These are phyloP conservation scores for Chloranthus sessilifolius DNA, from an alignment of 164 flowering plant genomes.

Conservation along the genomic window DNA sequence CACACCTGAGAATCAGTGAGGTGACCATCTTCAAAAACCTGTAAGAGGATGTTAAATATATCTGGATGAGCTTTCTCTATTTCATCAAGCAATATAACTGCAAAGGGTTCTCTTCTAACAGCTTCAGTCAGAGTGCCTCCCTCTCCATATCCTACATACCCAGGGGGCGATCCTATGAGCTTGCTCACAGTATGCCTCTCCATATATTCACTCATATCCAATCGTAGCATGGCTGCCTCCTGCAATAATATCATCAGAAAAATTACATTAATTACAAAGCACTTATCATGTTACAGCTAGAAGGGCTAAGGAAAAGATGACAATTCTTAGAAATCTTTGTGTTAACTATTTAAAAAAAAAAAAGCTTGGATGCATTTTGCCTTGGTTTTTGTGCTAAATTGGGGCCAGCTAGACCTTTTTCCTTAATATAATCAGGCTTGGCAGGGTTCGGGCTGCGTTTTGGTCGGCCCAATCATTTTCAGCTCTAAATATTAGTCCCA, in stretches of 20 bases:
- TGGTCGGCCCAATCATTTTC: no score
- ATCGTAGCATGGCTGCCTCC: slow-evolving; percentile 76
- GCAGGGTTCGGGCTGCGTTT: no score
- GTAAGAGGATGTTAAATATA: slow-evolving; percentile 83
- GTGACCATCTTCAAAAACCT: slow-evolving; percentile 86
- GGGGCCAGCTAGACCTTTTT: no score
- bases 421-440: no score
- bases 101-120: slow-evolving; percentile 70
- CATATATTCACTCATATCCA: slow-evolving; percentile 97
- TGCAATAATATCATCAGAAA: slow-evolving; percentile 18
- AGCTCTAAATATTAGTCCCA: no score
- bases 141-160: slow-evolving; percentile 85
- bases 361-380: no score
- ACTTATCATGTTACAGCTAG: not conserved
- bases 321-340: no score
- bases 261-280: not conserved
- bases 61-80: slow-evolving; percentile 95
- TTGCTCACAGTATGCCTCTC: slow-evolving; percentile 83
- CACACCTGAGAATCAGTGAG: slow-evolving; percentile 87
- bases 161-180: slow-evolving; percentile 90
- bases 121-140: slow-evolving; percentile 89
- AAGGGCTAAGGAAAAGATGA: not conserved
- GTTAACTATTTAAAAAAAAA: not conserved
- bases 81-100: slow-evolving; percentile 79
- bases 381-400: no score